Evolutionary conservation across 2,329 filamentous ascomycete genomes (phyloP).

Genomic region (Decorospora gaudefroyi): DNA sequence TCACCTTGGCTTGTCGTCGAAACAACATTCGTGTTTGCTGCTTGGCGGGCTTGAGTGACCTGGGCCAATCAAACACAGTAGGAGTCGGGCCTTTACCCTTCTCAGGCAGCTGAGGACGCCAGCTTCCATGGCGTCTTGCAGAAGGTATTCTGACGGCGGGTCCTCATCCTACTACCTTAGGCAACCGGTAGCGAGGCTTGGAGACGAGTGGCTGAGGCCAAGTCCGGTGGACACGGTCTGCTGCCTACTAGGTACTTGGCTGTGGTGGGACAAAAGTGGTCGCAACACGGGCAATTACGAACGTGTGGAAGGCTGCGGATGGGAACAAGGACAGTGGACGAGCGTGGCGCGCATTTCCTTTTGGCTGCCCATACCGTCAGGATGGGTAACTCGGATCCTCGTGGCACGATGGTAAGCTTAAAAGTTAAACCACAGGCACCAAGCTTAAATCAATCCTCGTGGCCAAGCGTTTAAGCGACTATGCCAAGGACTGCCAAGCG

Average conservation of each 20-base stretch:
- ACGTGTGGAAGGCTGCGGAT: constrained; percentile 8
- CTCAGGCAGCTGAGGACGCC: constrained; percentile 41
- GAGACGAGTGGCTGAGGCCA: constrained; percentile 13
- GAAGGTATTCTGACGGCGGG: constrained; percentile 19
- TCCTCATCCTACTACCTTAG: constrained; percentile 26
- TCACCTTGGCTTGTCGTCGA: constrained; percentile 35
- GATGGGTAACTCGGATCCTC: constrained; percentile 34
- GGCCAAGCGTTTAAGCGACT: constrained; percentile 30
- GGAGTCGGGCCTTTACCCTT: constrained; percentile 40
- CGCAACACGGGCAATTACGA: neutral
- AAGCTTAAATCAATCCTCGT: constrained; percentile 36
- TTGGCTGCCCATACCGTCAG: constrained; percentile 36
- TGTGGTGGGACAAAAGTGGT: constrained; percentile 3
- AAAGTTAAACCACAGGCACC: constrained; percentile 43
- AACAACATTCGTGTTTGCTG: constrained; percentile 38
- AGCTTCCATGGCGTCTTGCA: constrained; percentile 22
- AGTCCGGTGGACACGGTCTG: constrained; percentile 4
- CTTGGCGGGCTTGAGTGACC: constrained; percentile 44
- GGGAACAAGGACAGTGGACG: neutral
- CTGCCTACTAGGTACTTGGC: constrained; percentile 5
- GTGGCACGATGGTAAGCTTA: constrained; percentile 44
- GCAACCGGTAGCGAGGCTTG: constrained; percentile 16
- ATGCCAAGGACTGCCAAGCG: constrained; percentile 25
- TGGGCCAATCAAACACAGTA: constrained; percentile 38
- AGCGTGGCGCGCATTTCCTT: constrained; percentile 4